Base-by-base conservation (phyloP, 169 alveolate species). In the Plasmodium malariae region DNA sequence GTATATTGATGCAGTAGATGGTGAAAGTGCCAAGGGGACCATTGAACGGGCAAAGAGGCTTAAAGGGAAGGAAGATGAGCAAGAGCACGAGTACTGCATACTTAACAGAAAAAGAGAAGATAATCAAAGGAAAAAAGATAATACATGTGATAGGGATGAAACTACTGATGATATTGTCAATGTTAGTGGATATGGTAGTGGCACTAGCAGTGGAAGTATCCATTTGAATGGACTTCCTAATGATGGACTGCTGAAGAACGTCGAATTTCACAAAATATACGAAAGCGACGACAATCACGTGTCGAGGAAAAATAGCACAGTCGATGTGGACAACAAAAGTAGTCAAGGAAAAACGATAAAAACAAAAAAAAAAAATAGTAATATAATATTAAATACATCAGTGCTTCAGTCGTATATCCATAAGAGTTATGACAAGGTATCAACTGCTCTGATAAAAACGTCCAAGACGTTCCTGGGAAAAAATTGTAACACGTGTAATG, bases 381-480 rank as follows among this genome's bases (percentile, higher is more conserved):
- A 80, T 26, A 32, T 37, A 72, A 49, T 21, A 21, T 28, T 54
- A 19, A 83, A 83, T 45, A 68, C 63, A 26, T 30, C 30, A 0
- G 51, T 36, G 28, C 17, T 51, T n/a, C 85, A 68, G 45, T 68
- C 83, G 34, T 83, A 67, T 26, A 4, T 65, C 3, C 48, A 83
- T 59, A 54, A 55, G 34, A 85, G 86, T 45, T 68, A 85, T 48
- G 86, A 68, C 62, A 69, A 68, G 21, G 91, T 68, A 34, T 68
- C 91, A 60, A 65, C 17, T n/a, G 65, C 48, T 55, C 36, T 85
- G 36, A 69, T 43, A 54, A 67, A 68, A 32, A 68, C 91, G 1
- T 68, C 91, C 1, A 32, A 68, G n/a, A 17, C 86, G 9, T 21
- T 85, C 1, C 11, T 69, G 26, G 54, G 26, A 59, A 68, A 19